Evolutionary conservation across 495 filamentous ascomycete species (phyloP).

Genomic region (Tuber melanosporum): DNA sequence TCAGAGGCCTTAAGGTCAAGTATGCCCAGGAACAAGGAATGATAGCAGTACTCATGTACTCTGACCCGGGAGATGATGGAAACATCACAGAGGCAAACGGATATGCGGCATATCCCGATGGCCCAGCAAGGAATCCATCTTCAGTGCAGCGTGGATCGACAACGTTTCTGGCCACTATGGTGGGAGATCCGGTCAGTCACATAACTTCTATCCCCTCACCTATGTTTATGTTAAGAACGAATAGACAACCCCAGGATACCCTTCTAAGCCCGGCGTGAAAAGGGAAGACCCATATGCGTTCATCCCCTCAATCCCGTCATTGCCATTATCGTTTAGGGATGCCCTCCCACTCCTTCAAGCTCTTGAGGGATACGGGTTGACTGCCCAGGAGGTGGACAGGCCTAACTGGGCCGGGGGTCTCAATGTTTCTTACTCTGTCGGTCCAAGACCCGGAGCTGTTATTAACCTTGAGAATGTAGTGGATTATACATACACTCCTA

Average conservation of each 20-base stretch:
- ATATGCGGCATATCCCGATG: slow-evolving; percentile 70
- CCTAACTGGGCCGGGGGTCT: slow-evolving; percentile 65
- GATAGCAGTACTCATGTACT: slow-evolving; percentile 74
- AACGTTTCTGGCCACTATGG: slow-evolving; percentile 65
- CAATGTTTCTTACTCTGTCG: slow-evolving; percentile 84
- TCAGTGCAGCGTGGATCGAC: slow-evolving; percentile 89
- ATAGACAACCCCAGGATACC: slow-evolving; percentile 86
- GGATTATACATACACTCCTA: slow-evolving; percentile 78
- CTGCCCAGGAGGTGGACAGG: slow-evolving; percentile 67
- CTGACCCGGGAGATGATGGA: slow-evolving; percentile 85
- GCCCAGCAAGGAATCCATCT: slow-evolving; percentile 78
- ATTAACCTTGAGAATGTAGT: slow-evolving; percentile 82
- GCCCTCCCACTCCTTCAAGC: slow-evolving; percentile 78
- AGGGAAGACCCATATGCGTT: slow-evolving; percentile 60
- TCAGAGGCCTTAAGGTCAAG: slow-evolving; percentile 89
- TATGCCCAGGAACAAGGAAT: slow-evolving; percentile 87
- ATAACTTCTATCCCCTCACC: background rate
- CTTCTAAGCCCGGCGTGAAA: slow-evolving; percentile 83
- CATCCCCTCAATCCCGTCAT: slow-evolving; percentile 80
- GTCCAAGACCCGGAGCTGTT: slow-evolving; percentile 67
- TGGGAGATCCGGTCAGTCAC: slow-evolving; percentile 54
- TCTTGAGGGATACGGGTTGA: slow-evolving; percentile 79
- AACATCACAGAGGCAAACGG: slow-evolving; percentile 74
- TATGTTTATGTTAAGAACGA: slow-evolving; percentile 45
- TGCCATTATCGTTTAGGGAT: slow-evolving; percentile 85